These are phyloP conservation scores for Scheffersomyces insectosa DNA, from an alignment of 1,139 yeast species.

Conservation along the genomic window DNA sequence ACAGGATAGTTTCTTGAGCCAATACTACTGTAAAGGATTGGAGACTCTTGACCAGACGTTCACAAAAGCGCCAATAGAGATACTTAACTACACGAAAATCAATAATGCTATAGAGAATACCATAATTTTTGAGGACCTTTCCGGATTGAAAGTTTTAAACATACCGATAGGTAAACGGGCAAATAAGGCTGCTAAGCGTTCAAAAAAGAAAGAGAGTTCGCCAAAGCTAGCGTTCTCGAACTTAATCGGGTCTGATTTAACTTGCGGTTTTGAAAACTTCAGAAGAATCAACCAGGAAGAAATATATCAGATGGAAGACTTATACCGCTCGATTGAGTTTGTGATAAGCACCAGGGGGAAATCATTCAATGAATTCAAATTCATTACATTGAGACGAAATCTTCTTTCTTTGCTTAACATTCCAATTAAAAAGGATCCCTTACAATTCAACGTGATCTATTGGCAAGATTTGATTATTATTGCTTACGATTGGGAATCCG, in stretches of 20 bases:
- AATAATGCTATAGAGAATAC: conserved; percentile 5
- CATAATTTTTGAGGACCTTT: conserved; percentile 5
- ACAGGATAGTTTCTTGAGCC: too few species aligned
- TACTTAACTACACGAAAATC: conserved; percentile 11
- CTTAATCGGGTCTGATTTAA: conserved; percentile 19
- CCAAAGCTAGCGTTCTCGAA: too few species aligned
- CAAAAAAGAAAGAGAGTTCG: too few species aligned
- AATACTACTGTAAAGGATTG: background rate
- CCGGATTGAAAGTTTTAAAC: conserved; percentile 12
- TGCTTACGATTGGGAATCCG: conserved; percentile 20
- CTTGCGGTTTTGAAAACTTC: conserved; percentile 19
- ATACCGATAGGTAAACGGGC: conserved; percentile 4
- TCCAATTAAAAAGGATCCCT: conserved; percentile 17
- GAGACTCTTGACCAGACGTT: background rate
- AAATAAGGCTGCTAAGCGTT: too few species aligned
- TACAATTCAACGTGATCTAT: conserved; percentile 20
- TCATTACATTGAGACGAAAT: conserved; percentile 22
- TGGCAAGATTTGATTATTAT: conserved; percentile 22
- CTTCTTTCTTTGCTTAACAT: conserved; percentile 19
- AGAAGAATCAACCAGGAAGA: conserved; percentile 9
- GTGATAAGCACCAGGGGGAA: conserved; percentile 7
- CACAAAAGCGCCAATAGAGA: conserved; percentile 2
- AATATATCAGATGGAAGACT: conserved; percentile 20
- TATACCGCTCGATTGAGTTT: conserved; percentile 15
- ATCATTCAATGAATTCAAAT: conserved; percentile 10